These are phyloP conservation scores for Eutypella sp. DNA, from an alignment of 2,329 filamentous ascomycete genomes.

Conservation along the genomic window DNA sequence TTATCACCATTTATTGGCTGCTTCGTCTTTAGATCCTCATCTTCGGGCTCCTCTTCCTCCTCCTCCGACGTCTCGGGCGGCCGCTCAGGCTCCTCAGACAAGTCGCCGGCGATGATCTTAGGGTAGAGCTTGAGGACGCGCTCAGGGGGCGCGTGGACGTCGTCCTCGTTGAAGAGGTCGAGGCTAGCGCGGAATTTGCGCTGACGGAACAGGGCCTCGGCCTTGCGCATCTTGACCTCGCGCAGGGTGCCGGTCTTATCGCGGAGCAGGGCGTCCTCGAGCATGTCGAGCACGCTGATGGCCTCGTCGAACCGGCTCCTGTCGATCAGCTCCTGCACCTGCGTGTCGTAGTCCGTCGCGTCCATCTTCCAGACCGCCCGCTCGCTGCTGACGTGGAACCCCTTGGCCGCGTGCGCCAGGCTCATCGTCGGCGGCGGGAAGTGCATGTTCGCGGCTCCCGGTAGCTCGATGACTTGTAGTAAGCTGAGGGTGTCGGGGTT, in stretches of 20 bases:
- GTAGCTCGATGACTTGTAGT: slow-evolving; percentile 77
- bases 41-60: slow-evolving; percentile 31
- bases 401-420: slow-evolving; percentile 92
- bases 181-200: slow-evolving; percentile 81
- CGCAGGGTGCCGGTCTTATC: slow-evolving; percentile 78
- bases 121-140: slow-evolving; percentile 84
- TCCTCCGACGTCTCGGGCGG: slow-evolving; percentile 45
- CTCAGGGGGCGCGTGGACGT: slow-evolving; percentile 84
- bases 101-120: slow-evolving; percentile 72
- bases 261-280: slow-evolving; percentile 84
- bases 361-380: slow-evolving; percentile 94
- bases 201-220: slow-evolving; percentile 74
- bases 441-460: slow-evolving; percentile 78
- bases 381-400: slow-evolving; percentile 89
- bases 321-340: slow-evolving; percentile 76
- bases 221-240: slow-evolving; percentile 88
- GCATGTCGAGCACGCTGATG: slow-evolving; percentile 79
- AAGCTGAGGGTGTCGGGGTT: slow-evolving; percentile 91
- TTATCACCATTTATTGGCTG: slow-evolving; percentile 31
- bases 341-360: slow-evolving; percentile 83
- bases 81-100: slow-evolving; percentile 52
- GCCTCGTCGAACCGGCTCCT: slow-evolving; percentile 80
- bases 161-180: slow-evolving; percentile 78
- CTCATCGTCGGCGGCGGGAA: slow-evolving; percentile 91
- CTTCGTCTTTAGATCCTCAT: slow-evolving; percentile 31